Evolutionary conservation across 2,329 filamentous ascomycete genomes (phyloP).

Genomic region (Coniochaeta ligniaria): DNA sequence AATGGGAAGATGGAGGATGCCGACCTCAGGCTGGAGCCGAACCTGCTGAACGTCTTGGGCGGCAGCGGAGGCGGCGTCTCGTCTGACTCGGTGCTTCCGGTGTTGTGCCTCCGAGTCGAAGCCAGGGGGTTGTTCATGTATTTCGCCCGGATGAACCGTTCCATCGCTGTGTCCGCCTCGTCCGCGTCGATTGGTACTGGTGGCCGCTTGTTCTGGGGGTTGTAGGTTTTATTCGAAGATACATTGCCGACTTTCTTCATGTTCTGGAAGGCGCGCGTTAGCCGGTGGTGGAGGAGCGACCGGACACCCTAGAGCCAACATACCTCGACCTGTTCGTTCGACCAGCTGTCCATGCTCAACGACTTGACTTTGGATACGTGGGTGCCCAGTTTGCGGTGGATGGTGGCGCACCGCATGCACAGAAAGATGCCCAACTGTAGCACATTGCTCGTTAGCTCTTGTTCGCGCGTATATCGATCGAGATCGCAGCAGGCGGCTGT

Average conservation of each 20-base stretch:
- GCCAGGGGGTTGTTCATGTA: conserved; percentile 59
- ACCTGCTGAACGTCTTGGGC: conserved; percentile 57
- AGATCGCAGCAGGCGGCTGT: not conserved
- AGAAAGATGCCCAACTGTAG: conserved; percentile 83
- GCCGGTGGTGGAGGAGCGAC: conserved; percentile 3
- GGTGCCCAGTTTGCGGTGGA: conserved; percentile 94
- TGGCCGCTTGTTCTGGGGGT: conserved; percentile 74
- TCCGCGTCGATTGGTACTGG: conserved; percentile 85
- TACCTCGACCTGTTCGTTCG: conserved; percentile 92
- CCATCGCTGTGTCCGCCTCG: conserved; percentile 90
- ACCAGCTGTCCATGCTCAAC: conserved; percentile 97
- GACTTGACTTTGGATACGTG: conserved; percentile 99
- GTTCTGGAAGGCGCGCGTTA: conserved; percentile 47
- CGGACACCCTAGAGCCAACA: not conserved
- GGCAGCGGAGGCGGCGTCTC: conserved; percentile 56
- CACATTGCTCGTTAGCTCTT: not conserved
- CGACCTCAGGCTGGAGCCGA: conserved; percentile 48
- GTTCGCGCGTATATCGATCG: not conserved
- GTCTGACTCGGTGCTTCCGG: conserved; percentile 43
- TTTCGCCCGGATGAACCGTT: conserved; percentile 90
- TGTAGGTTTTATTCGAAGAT: conserved; percentile 81
- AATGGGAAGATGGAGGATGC: conserved; percentile 62
- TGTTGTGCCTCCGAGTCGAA: conserved; percentile 28
- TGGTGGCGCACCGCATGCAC: conserved; percentile 92
- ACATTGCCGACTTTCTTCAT: conserved; percentile 92